Evolutionary conservation across 805 yeast genomes (phyloP).

Genomic region (Candida ovalis): DNA sequence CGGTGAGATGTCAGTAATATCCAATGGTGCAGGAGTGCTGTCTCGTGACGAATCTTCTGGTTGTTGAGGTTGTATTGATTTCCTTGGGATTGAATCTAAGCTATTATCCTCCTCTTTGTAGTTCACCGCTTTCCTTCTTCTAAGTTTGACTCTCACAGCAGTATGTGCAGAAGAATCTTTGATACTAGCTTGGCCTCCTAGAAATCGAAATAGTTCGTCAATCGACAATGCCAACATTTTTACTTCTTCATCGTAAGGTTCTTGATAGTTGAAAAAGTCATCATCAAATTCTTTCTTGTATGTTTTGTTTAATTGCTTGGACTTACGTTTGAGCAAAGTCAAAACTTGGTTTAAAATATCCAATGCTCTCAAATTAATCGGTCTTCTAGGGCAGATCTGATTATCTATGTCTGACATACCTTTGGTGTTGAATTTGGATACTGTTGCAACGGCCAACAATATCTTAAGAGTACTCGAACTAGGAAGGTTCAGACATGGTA

Average conservation of each 20-base stretch:
- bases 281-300: slow-evolving; percentile 8
- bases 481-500: slow-evolving; percentile 29
- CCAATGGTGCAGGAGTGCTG: neutral
- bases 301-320: neutral
- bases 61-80: neutral
- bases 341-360: slow-evolving; percentile 23
- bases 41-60: neutral
- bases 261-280: slow-evolving; percentile 25
- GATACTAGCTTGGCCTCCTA: neutral
- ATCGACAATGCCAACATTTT: slow-evolving; percentile 18
- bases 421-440: slow-evolving; percentile 26
- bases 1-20: neutral
- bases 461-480: slow-evolving; percentile 31
- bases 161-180: neutral
- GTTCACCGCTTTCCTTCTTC: slow-evolving; percentile 5
- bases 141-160: too few relatives aligned
- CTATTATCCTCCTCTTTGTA: neutral
- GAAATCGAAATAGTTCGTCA: slow-evolving; percentile 7
- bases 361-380: slow-evolving; percentile 32
- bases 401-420: slow-evolving; percentile 26
- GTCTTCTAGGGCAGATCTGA: slow-evolving; percentile 21
- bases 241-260: slow-evolving; percentile 14
- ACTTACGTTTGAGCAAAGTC: neutral
- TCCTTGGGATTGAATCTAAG: neutral
- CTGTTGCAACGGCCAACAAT: slow-evolving; percentile 35